Evolutionary conservation across 192 early-diverging fungal species (phyloP), one percentile per base, ranked within the genome.

Genomic region (Thamnidium elegans): DNA sequence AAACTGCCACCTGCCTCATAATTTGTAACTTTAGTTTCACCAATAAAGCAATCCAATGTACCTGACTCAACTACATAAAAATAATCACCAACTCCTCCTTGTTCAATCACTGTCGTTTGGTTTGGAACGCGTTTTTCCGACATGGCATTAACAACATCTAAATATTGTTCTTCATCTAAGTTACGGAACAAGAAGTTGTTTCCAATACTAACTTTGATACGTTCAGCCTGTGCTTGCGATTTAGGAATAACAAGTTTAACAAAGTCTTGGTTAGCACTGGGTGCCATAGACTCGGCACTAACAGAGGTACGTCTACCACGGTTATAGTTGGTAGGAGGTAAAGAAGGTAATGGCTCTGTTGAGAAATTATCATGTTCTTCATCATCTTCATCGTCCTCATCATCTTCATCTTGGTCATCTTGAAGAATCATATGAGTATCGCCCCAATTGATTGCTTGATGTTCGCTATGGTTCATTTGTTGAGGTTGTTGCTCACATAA

Each of bases 11-110:
- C 88, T 14, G 92, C 81, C 8, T 75, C 86, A 67, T 95, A 96
- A 30, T 84, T 80, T 50, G 86, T 83, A 11, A 98, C 95, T 70
- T 89, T 91, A 36, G 81, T 77, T 2, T 70, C 80, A 7, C 72
- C 79, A 31, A 98, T 91, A 78, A 87, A 94, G 43, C 94, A 89
- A 63, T 97, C 94, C 70, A 98, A 81, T 5, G 86, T 81, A 53
- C 97, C 97, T 19, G 82, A 85, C 79, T 99, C 97, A 10, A 98
- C 95, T 7, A 97, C 92, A 76, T 99, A 99, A 69, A 97, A 99
- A 80, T 82, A 99, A 78, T 99, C 97, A 58, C 95, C 97, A 17
- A 96, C 91, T 43, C 86, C 94, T 53, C 97, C 97, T 73, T 99
- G 97, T 55, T 84, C 86, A 68, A 99, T 97, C 45, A 99, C 85